These are phyloP conservation scores for Scutellaria barbata DNA, from an alignment of 257 asterid species.

Conservation along the genomic window DNA sequence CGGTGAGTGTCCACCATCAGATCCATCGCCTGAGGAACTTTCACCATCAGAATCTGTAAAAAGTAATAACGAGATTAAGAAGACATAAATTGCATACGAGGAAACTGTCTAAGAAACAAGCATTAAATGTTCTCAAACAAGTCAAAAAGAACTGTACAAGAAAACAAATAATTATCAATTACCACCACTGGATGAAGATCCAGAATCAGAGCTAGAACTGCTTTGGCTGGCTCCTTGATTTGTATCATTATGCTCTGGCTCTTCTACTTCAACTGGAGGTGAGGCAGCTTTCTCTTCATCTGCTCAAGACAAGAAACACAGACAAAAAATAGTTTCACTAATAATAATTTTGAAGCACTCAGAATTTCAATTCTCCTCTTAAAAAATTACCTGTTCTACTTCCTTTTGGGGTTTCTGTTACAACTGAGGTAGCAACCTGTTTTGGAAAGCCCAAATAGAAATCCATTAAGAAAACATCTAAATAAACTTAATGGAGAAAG, in stretches of 20 bases:
- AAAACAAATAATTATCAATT: conserved; percentile 28
- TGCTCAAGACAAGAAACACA: conserved; percentile 35
- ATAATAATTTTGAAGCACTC: conserved; percentile 11
- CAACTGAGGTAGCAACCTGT: conserved; percentile 53
- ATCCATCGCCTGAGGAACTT: conserved; percentile 69
- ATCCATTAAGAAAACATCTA: conserved; percentile 18
- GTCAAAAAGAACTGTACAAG: conserved; percentile 7
- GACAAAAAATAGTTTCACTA: conserved; percentile 19
- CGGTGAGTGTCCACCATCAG: conserved; percentile 58
- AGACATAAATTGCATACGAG: conserved; percentile 5
- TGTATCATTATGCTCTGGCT: conserved; percentile 44
- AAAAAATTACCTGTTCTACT: conserved; percentile 53
- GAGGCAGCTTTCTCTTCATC: conserved; percentile 52
- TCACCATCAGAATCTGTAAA: conserved; percentile 75
- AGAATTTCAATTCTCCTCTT: conserved; percentile 1
- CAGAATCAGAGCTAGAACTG: conserved; percentile 66
- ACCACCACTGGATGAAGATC: conserved; percentile 74
- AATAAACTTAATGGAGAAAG: not conserved
- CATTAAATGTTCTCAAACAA: conserved; percentile 23
- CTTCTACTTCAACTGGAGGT: conserved; percentile 53
- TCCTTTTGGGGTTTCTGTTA: conserved; percentile 50
- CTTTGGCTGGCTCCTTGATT: conserved; percentile 53
- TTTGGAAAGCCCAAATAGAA: not conserved
- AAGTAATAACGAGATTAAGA: conserved; percentile 30
- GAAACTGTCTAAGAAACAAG: conserved; percentile 21